Base-by-base conservation (phyloP, 441 rosid genomes). In the Pelargonium citronellum region DNA sequence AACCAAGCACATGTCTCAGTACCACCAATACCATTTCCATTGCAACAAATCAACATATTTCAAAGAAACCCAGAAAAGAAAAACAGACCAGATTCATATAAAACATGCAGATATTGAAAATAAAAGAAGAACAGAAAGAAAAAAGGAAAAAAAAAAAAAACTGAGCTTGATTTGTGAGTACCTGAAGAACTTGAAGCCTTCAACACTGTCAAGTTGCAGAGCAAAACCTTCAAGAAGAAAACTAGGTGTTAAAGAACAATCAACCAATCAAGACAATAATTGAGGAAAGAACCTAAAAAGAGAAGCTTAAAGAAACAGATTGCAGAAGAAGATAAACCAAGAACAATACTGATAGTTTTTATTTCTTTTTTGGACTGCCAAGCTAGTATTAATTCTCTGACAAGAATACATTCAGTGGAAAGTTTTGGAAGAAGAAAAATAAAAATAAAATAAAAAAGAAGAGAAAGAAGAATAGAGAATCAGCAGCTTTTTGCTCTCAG, bases 101-200 rank as follows among this genome's bases (percentile, higher is more conserved):
- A 55, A 55, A 22, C 47, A 65, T 13, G 12, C 6, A 6, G 6
- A 19, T 7, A 57, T 27, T 41, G 8, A 49, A 51, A 44, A 10
- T 34, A 57, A 68, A 68, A 67, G 43, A 24, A 66, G 55, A 16
- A 55, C 51, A n/a, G 7, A 51, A 39, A 34, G 30, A n/a, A n/a
- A n/a, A n/a, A n/a, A n/a, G n/a, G n/a, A n/a, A n/a, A n/a, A 2
- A 12, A 41, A 66, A 2, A 12, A 41, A 66, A 49, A 37, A 49
- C 12, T 4, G 55, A 66, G 53, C 15, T 55, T 37, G 70, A 66
- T 30, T 37, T 62, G 20, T 41, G 73, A 76, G 75, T 76, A 80
- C 85, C 87, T 77, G 79, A 79, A 12, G 22, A 67, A 67, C 58
- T 51, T 55, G 24, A 55, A 70, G 70, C 66, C 46, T 70, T 69